Percentiles rank a stretch among this genome's conserved stretches.
Conservation (phyloP, 768 basidiomycete species). For the Termitomyces sp. region DNA sequence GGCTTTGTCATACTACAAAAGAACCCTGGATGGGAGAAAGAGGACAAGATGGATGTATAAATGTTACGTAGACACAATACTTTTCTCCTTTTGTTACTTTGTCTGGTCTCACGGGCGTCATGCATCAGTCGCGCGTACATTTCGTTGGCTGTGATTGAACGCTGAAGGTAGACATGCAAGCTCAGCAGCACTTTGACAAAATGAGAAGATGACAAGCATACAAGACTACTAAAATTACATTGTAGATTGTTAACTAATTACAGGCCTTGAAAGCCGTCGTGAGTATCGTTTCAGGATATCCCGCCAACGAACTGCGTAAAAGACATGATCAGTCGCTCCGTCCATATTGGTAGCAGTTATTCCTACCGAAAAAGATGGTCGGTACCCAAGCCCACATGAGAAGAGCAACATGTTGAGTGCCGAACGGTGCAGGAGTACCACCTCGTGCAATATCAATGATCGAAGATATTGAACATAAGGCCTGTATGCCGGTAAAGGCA, state of each 20-base stretch:
- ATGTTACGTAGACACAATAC: conserved; percentile 5
- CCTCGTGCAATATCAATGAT: conserved; percentile 41
- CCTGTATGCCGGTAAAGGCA: conserved; percentile 38
- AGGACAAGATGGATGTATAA: conserved; percentile 80
- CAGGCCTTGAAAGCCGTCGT: background rate
- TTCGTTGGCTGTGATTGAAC: background rate
- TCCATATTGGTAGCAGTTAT: background rate
- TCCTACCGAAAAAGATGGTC: conserved; percentile 45
- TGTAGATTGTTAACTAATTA: background rate
- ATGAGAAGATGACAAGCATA: background rate
- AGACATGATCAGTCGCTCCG: background rate
- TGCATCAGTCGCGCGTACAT: background rate
- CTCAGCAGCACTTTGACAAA: background rate
- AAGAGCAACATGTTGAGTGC: conserved; percentile 60
- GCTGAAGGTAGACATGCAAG: background rate
- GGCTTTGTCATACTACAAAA: conserved; percentile 90
- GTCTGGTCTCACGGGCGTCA: background rate
- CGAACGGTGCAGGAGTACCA: conserved; percentile 45
- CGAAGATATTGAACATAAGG: conserved; percentile 44
- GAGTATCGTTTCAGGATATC: background rate
- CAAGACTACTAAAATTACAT: background rate
- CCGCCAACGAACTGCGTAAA: background rate
- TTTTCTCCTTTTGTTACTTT: background rate
- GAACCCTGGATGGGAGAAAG: conserved; percentile 86
- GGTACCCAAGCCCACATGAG: conserved; percentile 58